A percentile compares a stretch with the other conserved stretches of the same genome.
Conservation (phyloP, 1,284 basidiomycete genomes). For the Malassezia arunalokei region DNA sequence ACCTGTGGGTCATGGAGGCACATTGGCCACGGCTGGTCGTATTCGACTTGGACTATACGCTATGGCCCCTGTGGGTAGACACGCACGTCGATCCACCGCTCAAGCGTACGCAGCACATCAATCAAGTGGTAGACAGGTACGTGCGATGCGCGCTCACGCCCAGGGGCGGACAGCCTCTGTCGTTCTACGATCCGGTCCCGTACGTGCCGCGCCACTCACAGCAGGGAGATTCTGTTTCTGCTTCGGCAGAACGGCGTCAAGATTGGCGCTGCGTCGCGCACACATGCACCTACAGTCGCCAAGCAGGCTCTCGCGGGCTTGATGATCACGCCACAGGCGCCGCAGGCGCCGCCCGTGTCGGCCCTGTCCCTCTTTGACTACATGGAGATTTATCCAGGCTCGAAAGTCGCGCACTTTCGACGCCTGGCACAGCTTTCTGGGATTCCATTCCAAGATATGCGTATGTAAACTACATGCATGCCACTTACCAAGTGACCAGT, state of each 20-base stretch:
- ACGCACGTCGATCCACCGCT: slow-evolving; percentile 36
- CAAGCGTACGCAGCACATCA: slow-evolving; percentile 20
- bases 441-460: slow-evolving; percentile 35
- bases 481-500: slow-evolving; percentile 7
- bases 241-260: slow-evolving; percentile 18
- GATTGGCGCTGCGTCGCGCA: slow-evolving; percentile 33
- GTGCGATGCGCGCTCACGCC: background rate
- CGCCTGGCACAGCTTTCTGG: slow-evolving; percentile 25
- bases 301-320: slow-evolving; percentile 34
- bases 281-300: slow-evolving; percentile 30
- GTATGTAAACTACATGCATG: slow-evolving; percentile 1
- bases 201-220: background rate
- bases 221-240: slow-evolving; percentile 25
- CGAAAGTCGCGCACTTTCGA: slow-evolving; percentile 37
- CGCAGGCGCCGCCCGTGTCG: background rate
- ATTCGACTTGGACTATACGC: slow-evolving; percentile 41
- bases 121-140: slow-evolving; percentile 29
- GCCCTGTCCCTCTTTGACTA: slow-evolving; percentile 25
- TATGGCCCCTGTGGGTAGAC: slow-evolving; percentile 43
- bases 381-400: slow-evolving; percentile 41
- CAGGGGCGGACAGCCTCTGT: slow-evolving; percentile 17
- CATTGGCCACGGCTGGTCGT: slow-evolving; percentile 29
- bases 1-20: background rate
- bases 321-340: slow-evolving; percentile 14
- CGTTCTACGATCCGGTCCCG: slow-evolving; percentile 37